Percentiles rank a stretch among this genome's conserved stretches.
These are phyloP conservation scores for Sclerotinia nivalis DNA, from an alignment of 2,329 filamentous ascomycete genomes.

Conservation along the genomic window DNA sequence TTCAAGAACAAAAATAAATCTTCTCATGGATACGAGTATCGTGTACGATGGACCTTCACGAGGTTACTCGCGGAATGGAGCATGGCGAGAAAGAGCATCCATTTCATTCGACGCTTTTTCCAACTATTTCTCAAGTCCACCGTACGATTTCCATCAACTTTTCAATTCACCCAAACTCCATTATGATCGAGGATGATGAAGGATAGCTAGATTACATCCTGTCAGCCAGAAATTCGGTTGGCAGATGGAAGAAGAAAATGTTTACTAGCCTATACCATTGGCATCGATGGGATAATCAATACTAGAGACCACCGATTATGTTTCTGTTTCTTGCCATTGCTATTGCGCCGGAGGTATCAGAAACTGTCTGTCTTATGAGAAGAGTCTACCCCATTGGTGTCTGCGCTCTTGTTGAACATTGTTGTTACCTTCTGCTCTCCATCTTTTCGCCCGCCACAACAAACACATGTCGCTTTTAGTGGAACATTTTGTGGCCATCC, in stretches of 20 bases:
- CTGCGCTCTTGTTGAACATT: not conserved
- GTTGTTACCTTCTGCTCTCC: constrained; percentile 3
- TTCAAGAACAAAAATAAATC: too few relatives aligned
- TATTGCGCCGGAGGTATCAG: not conserved
- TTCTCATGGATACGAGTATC: not conserved
- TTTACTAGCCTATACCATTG: not conserved
- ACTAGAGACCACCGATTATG: not conserved
- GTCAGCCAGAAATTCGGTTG: not conserved
- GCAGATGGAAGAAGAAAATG: not conserved
- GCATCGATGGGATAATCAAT: not conserved
- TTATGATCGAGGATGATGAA: not conserved
- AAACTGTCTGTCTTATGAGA: not conserved
- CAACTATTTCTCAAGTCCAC: not conserved
- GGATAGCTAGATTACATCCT: not conserved
- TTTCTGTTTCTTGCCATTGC: not conserved
- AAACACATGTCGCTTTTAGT: constrained; percentile 1
- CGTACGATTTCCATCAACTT: not conserved
- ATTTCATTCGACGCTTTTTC: too few relatives aligned
- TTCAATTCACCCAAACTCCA: not conserved
- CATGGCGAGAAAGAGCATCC: not conserved
- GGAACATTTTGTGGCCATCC: constrained; percentile 16
- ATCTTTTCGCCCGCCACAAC: not conserved
- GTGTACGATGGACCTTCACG: not conserved
- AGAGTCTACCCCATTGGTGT: not conserved
- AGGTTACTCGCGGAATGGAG: not conserved